Evolutionary conservation across 2,329 filamentous ascomycete genomes (phyloP).

Genomic region (Plenodomus lindquistii): DNA sequence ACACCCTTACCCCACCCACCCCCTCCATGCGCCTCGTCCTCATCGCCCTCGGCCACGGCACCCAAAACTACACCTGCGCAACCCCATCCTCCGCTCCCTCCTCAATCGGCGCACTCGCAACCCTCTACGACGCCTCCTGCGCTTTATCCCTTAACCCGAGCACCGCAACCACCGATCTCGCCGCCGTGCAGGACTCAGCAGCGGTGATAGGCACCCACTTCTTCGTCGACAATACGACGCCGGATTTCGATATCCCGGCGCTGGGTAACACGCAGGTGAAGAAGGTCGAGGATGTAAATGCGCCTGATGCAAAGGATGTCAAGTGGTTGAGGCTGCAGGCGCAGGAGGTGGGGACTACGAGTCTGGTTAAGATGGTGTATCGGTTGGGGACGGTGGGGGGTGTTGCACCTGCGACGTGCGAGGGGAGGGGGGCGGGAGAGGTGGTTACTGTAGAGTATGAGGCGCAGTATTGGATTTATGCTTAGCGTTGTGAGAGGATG

Average conservation of each 20-base stretch:
- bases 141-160: slow-evolving; percentile 17
- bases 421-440: slow-evolving; percentile 45
- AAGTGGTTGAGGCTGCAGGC: slow-evolving; percentile 75
- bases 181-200: slow-evolving; percentile 23
- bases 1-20: slow-evolving; percentile 27
- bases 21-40: slow-evolving; percentile 45
- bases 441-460: slow-evolving; percentile 78
- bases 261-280: slow-evolving; percentile 66
- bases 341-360: slow-evolving; percentile 33
- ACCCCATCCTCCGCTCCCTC: slow-evolving; percentile 36
- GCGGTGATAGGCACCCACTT: slow-evolving; percentile 70
- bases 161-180: slow-evolving; percentile 30
- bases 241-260: slow-evolving; percentile 79
- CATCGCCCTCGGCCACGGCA: slow-evolving; percentile 53
- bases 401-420: slow-evolving; percentile 71
- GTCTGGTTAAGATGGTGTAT: slow-evolving; percentile 71
- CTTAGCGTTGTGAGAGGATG: slow-evolving; percentile 4
- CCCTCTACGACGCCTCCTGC: slow-evolving; percentile 32
- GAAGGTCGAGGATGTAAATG: slow-evolving; percentile 65
- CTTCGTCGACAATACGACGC: slow-evolving; percentile 72
- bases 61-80: slow-evolving; percentile 56
- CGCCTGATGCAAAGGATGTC: slow-evolving; percentile 65
- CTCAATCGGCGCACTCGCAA: slow-evolving; percentile 49
- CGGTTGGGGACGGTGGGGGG: slow-evolving; percentile 83
- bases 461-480: slow-evolving; percentile 73